Conservation (phyloP, 768 basidiomycete genomes). For the Trametes cinnabarina region DNA sequence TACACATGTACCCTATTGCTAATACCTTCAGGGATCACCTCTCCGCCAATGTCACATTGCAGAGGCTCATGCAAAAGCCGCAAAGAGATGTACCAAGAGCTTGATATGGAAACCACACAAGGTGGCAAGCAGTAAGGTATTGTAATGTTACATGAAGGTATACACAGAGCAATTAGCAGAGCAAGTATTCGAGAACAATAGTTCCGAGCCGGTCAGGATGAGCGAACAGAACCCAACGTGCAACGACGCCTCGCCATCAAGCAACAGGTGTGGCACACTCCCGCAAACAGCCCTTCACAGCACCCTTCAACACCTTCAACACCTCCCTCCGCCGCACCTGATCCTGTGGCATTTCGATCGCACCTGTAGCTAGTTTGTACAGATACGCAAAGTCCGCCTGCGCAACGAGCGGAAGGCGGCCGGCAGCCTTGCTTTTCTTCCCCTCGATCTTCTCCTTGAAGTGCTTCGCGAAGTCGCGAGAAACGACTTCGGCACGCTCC, state of each 20-base stretch:
- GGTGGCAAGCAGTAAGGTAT: too few species aligned
- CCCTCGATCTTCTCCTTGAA: constrained; percentile 80
- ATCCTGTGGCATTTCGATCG: constrained; percentile 51
- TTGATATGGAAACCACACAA: too few species aligned
- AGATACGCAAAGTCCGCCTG: constrained; percentile 93
- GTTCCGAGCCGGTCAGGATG: background rate
- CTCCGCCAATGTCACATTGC: too few species aligned
- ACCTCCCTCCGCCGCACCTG: constrained; percentile 51
- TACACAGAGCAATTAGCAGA: constrained; percentile 17
- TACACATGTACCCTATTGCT: background rate
- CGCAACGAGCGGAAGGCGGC: constrained; percentile 69
- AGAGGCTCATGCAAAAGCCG: too few species aligned
- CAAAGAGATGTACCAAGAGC: too few species aligned
- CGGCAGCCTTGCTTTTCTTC: constrained; percentile 52
- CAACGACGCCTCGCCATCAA: background rate
- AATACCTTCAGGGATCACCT: background rate
- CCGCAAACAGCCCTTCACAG: constrained; percentile 33
- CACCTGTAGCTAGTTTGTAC: constrained; percentile 56
- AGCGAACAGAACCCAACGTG: background rate
- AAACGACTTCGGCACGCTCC: constrained; percentile 82
- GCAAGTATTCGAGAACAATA: constrained; percentile 6
- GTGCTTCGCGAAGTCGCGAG: constrained; percentile 80
- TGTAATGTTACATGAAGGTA: constrained; percentile 6
- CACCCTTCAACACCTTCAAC: constrained; percentile 49
- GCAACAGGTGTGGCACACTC: background rate